Percentiles rank a stretch among this genome's conserved stretches.
Evolutionary conservation across 768 basidiomycete genomes (phyloP).

Genomic region (Lactarius tabidus): DNA sequence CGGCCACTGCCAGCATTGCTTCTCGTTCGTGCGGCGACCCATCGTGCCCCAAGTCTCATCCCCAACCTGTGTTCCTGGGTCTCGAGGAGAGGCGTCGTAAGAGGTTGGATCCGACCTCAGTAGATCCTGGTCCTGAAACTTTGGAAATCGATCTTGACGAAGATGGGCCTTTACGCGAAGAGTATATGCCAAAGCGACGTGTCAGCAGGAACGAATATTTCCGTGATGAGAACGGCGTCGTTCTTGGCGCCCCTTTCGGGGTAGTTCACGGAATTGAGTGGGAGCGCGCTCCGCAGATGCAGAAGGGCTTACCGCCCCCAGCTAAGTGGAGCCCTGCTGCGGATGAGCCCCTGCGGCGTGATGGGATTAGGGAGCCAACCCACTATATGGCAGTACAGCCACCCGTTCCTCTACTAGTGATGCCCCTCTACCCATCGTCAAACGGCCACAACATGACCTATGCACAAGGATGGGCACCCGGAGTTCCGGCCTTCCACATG

Average conservation of each 20-base stretch:
- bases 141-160: conserved; percentile 78
- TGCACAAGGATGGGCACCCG: conserved; percentile 11
- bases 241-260: conserved; percentile 11
- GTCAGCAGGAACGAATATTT: conserved; percentile 36
- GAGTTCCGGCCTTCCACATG: conserved; percentile 14
- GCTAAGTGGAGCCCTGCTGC: conserved; percentile 78
- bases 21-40: conserved; percentile 22
- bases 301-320: conserved; percentile 58
- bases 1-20: conserved; percentile 33
- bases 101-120: conserved; percentile 43
- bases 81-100: conserved; percentile 61
- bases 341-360: conserved; percentile 68
- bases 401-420: conserved; percentile 34
- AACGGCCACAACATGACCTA: conserved; percentile 28
- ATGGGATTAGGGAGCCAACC: conserved; percentile 46
- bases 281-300: conserved; percentile 26
- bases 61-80: conserved; percentile 69
- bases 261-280: conserved; percentile 14
- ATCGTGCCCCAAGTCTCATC: conserved; percentile 32
- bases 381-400: conserved; percentile 66
- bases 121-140: conserved; percentile 36
- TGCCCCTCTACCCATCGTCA: conserved; percentile 26
- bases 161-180: conserved; percentile 77
- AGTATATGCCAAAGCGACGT: conserved; percentile 73
- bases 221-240: conserved; percentile 22